Percentiles rank a stretch among this genome's conserved stretches.
These are phyloP conservation scores for Nitzschia sp. DNA, from an alignment of 108 stramenopile genomes.

Conservation along the genomic window DNA sequence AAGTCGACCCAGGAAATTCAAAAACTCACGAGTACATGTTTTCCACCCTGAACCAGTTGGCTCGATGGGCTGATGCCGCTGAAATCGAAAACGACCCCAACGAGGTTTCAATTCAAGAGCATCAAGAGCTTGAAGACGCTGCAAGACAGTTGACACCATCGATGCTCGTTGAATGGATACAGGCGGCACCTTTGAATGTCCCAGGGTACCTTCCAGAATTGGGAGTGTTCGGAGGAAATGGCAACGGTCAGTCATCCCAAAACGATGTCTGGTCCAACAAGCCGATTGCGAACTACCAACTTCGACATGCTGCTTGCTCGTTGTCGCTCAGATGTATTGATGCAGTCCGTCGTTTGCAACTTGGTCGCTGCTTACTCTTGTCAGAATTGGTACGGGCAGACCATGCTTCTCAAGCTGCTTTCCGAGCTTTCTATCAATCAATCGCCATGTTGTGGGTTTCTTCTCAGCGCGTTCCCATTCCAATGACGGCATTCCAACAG, in stretches of 20 bases:
- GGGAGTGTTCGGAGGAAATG: conserved; percentile 2
- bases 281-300: conserved; percentile 33
- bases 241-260: not conserved
- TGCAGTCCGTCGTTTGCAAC: conserved; percentile 31
- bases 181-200: conserved; percentile 6
- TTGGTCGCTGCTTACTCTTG: conserved; percentile 40
- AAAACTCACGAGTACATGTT: conserved; percentile 8
- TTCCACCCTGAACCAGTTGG: conserved; percentile 18
- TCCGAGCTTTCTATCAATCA: conserved; percentile 34
- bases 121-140: conserved; percentile 14
- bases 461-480: conserved; percentile 38
- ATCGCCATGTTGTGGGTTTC: conserved; percentile 39
- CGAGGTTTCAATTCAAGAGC: conserved; percentile 10
- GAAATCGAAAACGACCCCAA: conserved; percentile 7
- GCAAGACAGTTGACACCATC: conserved; percentile 7
- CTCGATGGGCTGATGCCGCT: conserved; percentile 19
- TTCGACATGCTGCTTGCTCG: conserved; percentile 39
- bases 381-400: conserved; percentile 20
- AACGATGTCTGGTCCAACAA: conserved; percentile 12
- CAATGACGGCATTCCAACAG: conserved; percentile 18
- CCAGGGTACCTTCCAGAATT: conserved; percentile 4
- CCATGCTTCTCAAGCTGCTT: conserved; percentile 18
- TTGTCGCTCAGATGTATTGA: conserved; percentile 29
- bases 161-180: conserved; percentile 26
- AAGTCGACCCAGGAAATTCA: conserved; percentile 10